Conservation (phyloP, 441 rosid species). For the Gossypium schwendimanii region DNA sequence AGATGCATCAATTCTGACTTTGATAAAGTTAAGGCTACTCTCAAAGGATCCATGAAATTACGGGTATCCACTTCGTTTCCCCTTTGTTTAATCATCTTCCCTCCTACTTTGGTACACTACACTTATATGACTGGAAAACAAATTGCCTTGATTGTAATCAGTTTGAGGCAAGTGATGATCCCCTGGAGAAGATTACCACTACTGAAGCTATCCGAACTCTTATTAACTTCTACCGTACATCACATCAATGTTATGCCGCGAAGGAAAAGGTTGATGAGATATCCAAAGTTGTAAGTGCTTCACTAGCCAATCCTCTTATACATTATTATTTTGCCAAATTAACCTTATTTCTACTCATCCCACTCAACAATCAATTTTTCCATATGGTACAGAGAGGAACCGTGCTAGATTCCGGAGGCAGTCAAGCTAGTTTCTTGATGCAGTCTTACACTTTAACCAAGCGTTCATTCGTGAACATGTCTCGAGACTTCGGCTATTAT, state of each 20-base stretch:
- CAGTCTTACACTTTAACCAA: slow-evolving; percentile 79
- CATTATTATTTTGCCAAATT: no score
- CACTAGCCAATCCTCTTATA: not conserved
- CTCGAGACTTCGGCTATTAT: slow-evolving; percentile 93
- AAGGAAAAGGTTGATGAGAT: slow-evolving; percentile 73
- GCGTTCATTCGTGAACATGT: slow-evolving; percentile 90
- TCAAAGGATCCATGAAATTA: slow-evolving; percentile 83
- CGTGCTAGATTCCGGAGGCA: slow-evolving; percentile 84
- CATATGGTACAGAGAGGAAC: slow-evolving; percentile 67
- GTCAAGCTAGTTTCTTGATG: slow-evolving; percentile 86
- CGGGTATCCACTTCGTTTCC: slow-evolving; percentile 38
- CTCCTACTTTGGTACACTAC: not conserved
- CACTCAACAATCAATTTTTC: not conserved
- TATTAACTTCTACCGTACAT: slow-evolving; percentile 51
- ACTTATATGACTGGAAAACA: not conserved
- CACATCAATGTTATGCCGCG: slow-evolving; percentile 53
- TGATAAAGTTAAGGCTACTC: slow-evolving; percentile 86
- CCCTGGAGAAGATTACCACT: slow-evolving; percentile 77
- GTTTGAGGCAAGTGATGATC: slow-evolving; percentile 81
- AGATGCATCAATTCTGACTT: slow-evolving; percentile 77
- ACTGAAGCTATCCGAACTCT: slow-evolving; percentile 74
- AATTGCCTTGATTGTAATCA: slow-evolving; percentile 14
- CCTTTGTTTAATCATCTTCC: not conserved
- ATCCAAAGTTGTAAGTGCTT: slow-evolving; percentile 70
- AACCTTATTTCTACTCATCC: no score